A percentile compares a stretch with the other conserved stretches of the same genome.
phyloP scores from a whole-genome alignment of 805 yeast species.

The Sungouiozyma ichnusensis region DNA sequence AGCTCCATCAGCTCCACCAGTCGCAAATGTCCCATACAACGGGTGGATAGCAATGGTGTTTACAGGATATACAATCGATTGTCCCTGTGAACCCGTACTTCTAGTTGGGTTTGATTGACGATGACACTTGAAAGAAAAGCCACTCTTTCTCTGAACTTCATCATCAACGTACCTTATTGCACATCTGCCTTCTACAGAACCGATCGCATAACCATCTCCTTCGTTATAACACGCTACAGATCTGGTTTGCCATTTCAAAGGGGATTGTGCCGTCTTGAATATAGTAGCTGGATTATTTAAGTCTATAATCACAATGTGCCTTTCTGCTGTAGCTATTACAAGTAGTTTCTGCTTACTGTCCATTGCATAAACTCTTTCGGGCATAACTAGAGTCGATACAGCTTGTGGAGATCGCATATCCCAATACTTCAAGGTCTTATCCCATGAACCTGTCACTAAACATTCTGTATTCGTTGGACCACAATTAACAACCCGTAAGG shows the following conservation, averaged over 20 bases:
- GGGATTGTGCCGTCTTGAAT: slow-evolving; percentile 62
- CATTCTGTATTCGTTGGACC: slow-evolving; percentile 73
- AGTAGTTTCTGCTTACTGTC: slow-evolving; percentile 70
- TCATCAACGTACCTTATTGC: slow-evolving; percentile 89
- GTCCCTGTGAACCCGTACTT: slow-evolving; percentile 39
- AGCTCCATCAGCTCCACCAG: slow-evolving; percentile 92
- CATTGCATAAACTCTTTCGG: slow-evolving; percentile 88
- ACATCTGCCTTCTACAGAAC: slow-evolving; percentile 91
- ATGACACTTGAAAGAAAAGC: slow-evolving; percentile 92
- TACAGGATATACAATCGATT: slow-evolving; percentile 64
- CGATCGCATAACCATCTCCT: slow-evolving; percentile 88
- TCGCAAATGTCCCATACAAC: slow-evolving; percentile 76
- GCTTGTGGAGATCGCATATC: slow-evolving; percentile 81
- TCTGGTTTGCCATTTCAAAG: slow-evolving; percentile 84
- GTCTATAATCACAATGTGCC: slow-evolving; percentile 68
- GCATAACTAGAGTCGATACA: slow-evolving; percentile 67
- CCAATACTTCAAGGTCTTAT: slow-evolving; percentile 90
- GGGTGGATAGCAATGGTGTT: slow-evolving; percentile 84
- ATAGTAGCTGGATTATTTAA: slow-evolving; percentile 74
- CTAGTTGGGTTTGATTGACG: slow-evolving; percentile 45
- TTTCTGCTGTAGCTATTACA: slow-evolving; percentile 91
- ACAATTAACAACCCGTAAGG: slow-evolving; percentile 68
- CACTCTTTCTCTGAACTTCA: slow-evolving; percentile 54
- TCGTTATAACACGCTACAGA: slow-evolving; percentile 75
- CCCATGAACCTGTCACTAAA: slow-evolving; percentile 93